These are phyloP conservation scores for Leishmania gerbilli DNA, from an alignment of 208 protist species.

Conservation along the genomic window DNA sequence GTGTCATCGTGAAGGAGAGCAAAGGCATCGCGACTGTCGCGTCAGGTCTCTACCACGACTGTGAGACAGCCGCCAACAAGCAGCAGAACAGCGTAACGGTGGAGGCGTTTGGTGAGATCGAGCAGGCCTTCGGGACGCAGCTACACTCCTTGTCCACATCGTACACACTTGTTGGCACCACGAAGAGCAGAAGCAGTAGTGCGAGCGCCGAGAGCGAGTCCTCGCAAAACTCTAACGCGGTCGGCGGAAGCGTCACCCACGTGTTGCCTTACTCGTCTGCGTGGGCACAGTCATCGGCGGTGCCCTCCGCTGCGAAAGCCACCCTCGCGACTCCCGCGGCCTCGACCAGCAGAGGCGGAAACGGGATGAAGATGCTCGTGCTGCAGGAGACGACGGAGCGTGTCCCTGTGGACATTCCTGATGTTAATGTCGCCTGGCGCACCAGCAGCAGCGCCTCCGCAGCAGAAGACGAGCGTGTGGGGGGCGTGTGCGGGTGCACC, in stretches of 20 bases:
- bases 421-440: neutral
- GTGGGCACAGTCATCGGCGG: neutral
- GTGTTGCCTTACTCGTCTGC: neutral
- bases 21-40: constrained; percentile 27
- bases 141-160: constrained; percentile 43
- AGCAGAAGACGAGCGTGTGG: constrained; percentile 12
- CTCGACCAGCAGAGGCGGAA: neutral
- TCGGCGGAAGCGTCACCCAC: neutral
- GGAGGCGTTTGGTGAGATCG: constrained; percentile 33
- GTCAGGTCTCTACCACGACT: constrained; percentile 26
- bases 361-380: neutral
- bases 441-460: neutral
- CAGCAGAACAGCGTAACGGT: constrained; percentile 33
- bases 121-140: constrained; percentile 33
- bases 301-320: neutral
- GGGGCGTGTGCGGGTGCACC: constrained; percentile 46
- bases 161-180: constrained; percentile 27
- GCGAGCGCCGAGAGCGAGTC: neutral
- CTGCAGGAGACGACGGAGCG: neutral
- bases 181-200: neutral
- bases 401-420: neutral
- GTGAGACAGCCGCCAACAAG: constrained; percentile 28
- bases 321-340: neutral
- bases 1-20: constrained; percentile 36
- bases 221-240: neutral